Percentiles rank a stretch among this genome's conserved stretches.
Conservation (phyloP, 1,284 basidiomycete genomes). For the Puccinia novopanici region DNA sequence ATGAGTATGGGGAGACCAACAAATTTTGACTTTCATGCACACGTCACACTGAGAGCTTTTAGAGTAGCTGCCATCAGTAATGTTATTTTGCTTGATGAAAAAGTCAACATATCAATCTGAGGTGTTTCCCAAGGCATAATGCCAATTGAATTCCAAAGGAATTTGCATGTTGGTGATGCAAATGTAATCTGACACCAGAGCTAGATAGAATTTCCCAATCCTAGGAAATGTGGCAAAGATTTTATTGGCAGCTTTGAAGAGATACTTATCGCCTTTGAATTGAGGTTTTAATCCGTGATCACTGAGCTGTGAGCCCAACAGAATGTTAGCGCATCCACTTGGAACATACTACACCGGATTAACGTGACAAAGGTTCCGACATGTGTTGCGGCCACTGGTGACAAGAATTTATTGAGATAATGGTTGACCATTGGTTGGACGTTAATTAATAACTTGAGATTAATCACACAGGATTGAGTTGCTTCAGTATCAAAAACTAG, state of each 20-base stretch:
- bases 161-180: neutral
- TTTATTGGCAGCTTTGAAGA: neutral
- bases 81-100: neutral
- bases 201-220: neutral
- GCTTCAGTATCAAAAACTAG: neutral
- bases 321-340: neutral
- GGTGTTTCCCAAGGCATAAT: neutral
- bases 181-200: neutral
- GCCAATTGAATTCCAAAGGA: neutral
- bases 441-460: neutral
- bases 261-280: conserved; percentile 3
- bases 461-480: conserved; percentile 6
- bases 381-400: neutral
- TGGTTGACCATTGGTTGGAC: neutral
- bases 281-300: conserved; percentile 12
- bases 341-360: conserved; percentile 13
- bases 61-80: neutral
- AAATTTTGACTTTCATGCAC: no score
- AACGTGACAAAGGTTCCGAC: neutral
- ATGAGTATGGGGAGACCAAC: no score
- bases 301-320: neutral
- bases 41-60: neutral
- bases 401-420: neutral
- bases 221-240: neutral
- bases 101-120: neutral